Conservation (phyloP, 345 rosid species). For the Hypericum androsaemum region DNA sequence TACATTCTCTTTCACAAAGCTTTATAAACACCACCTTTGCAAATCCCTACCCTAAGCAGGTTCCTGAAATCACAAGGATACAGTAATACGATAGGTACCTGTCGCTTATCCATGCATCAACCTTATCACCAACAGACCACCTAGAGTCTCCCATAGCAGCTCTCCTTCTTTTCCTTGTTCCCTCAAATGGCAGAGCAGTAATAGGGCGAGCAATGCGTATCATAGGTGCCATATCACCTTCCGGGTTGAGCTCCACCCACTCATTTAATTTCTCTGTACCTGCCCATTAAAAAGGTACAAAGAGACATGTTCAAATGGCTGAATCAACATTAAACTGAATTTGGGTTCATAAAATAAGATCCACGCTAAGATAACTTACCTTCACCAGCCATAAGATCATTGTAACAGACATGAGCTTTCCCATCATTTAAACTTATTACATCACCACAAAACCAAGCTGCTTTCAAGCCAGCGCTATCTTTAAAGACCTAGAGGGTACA, state of each 20-base stretch:
- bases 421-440: conserved; percentile 63
- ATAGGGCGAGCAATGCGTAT: conserved; percentile 64
- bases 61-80: not conserved
- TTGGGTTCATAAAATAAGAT: not conserved
- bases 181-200: conserved; percentile 65
- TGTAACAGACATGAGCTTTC: conserved; percentile 65
- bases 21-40: too few relatives aligned
- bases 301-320: not conserved
- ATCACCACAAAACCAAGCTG: conserved; percentile 76
- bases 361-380: conserved; percentile 36
- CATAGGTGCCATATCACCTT: conserved; percentile 53
- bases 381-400: conserved; percentile 48
- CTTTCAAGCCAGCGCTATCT: conserved; percentile 52
- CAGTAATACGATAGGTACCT: conserved; percentile 37
- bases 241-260: conserved; percentile 67
- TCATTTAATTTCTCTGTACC: conserved; percentile 72
- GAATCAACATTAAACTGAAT: not conserved
- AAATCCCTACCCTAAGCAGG: too few relatives aligned
- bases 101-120: conserved; percentile 75
- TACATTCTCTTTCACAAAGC: too few relatives aligned
- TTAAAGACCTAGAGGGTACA: conserved; percentile 53
- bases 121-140: conserved; percentile 91
- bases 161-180: conserved; percentile 91
- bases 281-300: conserved; percentile 18
- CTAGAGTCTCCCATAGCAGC: conserved; percentile 56